These are phyloP conservation scores for Asclepias syriaca DNA, from an alignment of 257 asterid genomes.

Conservation along the genomic window DNA sequence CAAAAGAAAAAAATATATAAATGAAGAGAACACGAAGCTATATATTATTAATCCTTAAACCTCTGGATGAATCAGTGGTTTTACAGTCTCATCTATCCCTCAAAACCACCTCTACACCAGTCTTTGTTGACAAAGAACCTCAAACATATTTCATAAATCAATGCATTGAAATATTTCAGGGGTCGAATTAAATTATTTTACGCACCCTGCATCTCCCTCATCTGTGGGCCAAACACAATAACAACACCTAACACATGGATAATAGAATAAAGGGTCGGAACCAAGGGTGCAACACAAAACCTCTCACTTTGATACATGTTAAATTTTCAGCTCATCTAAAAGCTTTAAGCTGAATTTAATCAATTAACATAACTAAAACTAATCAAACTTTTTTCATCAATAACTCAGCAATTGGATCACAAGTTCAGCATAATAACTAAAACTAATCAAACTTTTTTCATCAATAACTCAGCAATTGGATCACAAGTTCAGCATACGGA, in stretches of 20 bases:
- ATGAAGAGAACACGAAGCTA: not conserved
- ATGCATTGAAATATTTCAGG: not conserved
- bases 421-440: too few relatives aligned
- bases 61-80: not conserved
- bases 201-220: too few relatives aligned
- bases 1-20: not conserved
- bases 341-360: not conserved
- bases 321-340: too few relatives aligned
- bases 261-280: not conserved
- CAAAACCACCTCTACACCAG: not conserved
- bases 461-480: not conserved
- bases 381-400: not conserved
- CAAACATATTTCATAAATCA: not conserved
- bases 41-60: not conserved
- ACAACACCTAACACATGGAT: too few relatives aligned
- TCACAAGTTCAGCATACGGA: not conserved
- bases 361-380: not conserved
- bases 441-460: not conserved
- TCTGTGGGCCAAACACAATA: too few relatives aligned
- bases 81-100: not conserved
- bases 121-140: not conserved
- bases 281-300: too few relatives aligned
- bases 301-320: too few relatives aligned
- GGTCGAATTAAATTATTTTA: too few relatives aligned
- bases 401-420: not conserved